Evolutionary conservation across 805 yeast genomes (phyloP), one percentile per base, ranked within the genome.

Genomic region (Candida bentonensis): DNA sequence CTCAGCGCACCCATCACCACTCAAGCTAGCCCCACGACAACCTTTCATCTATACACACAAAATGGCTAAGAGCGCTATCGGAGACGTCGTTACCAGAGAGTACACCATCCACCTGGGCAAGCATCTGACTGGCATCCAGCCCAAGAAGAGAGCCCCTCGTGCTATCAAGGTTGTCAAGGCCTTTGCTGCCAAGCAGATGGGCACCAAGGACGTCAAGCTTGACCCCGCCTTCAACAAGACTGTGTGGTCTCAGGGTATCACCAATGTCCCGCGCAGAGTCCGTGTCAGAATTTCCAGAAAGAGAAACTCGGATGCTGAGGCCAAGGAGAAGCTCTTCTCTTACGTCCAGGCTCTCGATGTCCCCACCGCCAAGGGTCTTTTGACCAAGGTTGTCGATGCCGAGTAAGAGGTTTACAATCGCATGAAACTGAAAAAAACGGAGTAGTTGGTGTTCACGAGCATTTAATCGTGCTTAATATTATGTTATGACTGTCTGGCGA

Each of bases 51-150:
- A 46, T 28, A 43, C 42, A 47, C 34, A 44, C 51, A 47, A 47
- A 59, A 67, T 67, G 72, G 70, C 71, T 49, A 56, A 57, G 56
- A 77, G 80, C 73, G 94, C 89, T 73, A 77, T 87, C 70, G 83
- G 84, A 77, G 97, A 92, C 88, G 96, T 87, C 74, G 96, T 92
- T 74, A 84, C 98, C 72, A 95, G 99, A 75, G 99, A 92, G 78
- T 92, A 92, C 86, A 92, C 98, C 81, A 88, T 92, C 74, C 89
- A 92, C 86, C 77, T 89, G 74, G 95, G 87, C 95, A 89, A 87
- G 75, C 87, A 97, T 77, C 94, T 85, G 70, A 95, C 85, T 75
- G 97, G 97, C 78, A 88, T 82, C 62, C 83, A 86, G 74, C 92
- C 89, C 95, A 92, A 92, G 81, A 84, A 83, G 83, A 87, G 96